These are phyloP conservation scores for Ganoderma leucocontextum DNA, from an alignment of 1,284 basidiomycete species.

Conservation along the genomic window DNA sequence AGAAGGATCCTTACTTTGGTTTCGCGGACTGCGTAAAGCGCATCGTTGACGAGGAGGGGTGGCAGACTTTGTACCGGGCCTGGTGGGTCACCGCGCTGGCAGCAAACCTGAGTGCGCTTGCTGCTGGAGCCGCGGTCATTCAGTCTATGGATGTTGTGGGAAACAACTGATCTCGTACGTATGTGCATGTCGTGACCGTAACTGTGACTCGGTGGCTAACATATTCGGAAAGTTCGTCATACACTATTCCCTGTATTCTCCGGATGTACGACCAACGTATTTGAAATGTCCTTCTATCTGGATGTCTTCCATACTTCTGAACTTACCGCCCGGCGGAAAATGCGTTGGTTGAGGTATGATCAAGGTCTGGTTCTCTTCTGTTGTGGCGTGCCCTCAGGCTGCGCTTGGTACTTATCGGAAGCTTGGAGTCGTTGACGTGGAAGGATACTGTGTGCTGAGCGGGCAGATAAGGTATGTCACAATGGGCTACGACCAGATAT, in stretches of 20 bases:
- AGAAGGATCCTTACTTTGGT: slow-evolving; percentile 87
- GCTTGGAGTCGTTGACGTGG: background rate
- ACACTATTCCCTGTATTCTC: slow-evolving; percentile 1
- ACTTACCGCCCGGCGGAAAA: background rate
- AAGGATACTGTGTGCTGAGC: too few relatives aligned
- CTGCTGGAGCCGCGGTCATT: slow-evolving; percentile 52
- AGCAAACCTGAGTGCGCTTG: slow-evolving; percentile 64
- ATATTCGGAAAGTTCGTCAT: background rate
- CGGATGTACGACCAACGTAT: slow-evolving; percentile 6
- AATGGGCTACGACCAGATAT: background rate
- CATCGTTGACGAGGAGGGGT: slow-evolving; percentile 88
- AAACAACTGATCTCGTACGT: slow-evolving; percentile 11
- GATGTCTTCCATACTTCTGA: background rate
- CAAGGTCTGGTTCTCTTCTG: background rate
- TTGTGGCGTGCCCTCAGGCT: background rate
- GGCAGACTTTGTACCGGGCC: slow-evolving; percentile 79
- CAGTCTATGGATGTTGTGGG: slow-evolving; percentile 21
- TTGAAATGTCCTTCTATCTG: background rate
- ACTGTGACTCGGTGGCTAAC: slow-evolving; percentile 1
- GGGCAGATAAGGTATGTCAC: background rate
- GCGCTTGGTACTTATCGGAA: background rate
- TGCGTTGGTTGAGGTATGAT: background rate
- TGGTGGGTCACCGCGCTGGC: slow-evolving; percentile 88
- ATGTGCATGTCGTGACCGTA: background rate
- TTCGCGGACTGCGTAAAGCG: slow-evolving; percentile 80